Percentiles rank a stretch among this genome's conserved stretches.
Evolutionary conservation across 257 asterid genomes (phyloP).

Genomic region (Anisodus tanguticus): DNA sequence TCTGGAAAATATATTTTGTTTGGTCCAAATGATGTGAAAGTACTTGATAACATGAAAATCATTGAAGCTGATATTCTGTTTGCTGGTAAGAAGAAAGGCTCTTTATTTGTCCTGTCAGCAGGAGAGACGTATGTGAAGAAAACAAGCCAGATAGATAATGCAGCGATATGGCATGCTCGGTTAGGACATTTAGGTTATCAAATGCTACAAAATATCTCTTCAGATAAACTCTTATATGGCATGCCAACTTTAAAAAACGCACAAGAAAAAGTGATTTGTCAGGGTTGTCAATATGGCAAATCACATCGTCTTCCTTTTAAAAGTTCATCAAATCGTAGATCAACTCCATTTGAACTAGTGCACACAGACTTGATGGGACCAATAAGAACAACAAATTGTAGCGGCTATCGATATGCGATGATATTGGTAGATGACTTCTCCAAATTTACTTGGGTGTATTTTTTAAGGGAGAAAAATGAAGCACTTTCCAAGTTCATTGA

Average conservation of each 20-base stretch:
- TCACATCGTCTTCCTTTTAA: slow-evolving; percentile 30
- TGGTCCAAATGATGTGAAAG: slow-evolving; percentile 32
- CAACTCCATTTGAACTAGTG: not conserved
- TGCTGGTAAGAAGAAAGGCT: not conserved
- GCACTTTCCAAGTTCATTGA: slow-evolving; percentile 26
- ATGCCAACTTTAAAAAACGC: slow-evolving; percentile 14
- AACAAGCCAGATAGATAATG: slow-evolving; percentile 23
- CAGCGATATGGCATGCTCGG: slow-evolving; percentile 34
- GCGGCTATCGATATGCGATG: slow-evolving; percentile 29
- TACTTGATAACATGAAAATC: slow-evolving; percentile 24
- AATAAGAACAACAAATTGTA: slow-evolving; percentile 31
- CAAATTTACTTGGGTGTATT: slow-evolving; percentile 30
- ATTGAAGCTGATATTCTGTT: slow-evolving; percentile 17
- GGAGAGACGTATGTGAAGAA: slow-evolving; percentile 31
- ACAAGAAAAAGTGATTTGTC: slow-evolving; percentile 31
- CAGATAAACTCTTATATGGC: slow-evolving; percentile 29
- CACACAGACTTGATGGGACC: slow-evolving; percentile 38
- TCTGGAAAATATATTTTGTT: slow-evolving; percentile 35
- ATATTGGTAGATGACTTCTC: slow-evolving; percentile 35
- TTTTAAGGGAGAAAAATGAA: slow-evolving; percentile 31
- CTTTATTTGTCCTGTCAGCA: not conserved
- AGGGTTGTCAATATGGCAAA: not conserved
- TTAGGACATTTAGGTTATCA: slow-evolving; percentile 32
- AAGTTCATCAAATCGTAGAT: not conserved
- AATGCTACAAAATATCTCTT: slow-evolving; percentile 33